These are phyloP conservation scores for Hapsidospora chrysogenum DNA, from an alignment of 495 filamentous ascomycete species.

Conservation along the genomic window DNA sequence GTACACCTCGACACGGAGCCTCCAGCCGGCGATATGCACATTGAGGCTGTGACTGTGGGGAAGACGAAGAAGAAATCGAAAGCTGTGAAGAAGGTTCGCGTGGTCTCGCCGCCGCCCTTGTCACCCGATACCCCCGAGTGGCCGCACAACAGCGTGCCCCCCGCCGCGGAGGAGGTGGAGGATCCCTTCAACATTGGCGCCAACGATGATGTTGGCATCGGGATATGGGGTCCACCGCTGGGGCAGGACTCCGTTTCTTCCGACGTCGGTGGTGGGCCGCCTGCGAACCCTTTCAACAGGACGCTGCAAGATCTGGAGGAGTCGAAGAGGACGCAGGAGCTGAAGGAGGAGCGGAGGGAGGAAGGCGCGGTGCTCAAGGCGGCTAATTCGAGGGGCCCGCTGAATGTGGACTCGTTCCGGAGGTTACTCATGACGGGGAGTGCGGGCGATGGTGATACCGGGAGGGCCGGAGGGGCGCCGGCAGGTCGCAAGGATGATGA, in stretches of 20 bases:
- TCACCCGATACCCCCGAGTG: conserved; percentile 22
- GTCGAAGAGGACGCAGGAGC: not conserved
- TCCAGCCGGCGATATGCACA: too few relatives aligned
- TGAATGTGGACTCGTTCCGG: conserved; percentile 48
- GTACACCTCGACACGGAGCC: too few relatives aligned
- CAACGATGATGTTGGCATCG: conserved; percentile 9
- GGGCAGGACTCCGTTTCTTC: too few relatives aligned
- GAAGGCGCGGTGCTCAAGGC: conserved; percentile 4
- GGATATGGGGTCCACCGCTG: too few relatives aligned
- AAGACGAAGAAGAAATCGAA: conserved; percentile 25
- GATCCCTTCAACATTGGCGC: conserved; percentile 10
- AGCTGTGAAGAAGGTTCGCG: conserved; percentile 35
- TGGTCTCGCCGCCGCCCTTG: conserved; percentile 37
- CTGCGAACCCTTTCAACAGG: conserved; percentile 34
- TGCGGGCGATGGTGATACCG: too few relatives aligned
- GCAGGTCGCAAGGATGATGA: too few relatives aligned
- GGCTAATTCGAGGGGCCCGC: conserved; percentile 17
- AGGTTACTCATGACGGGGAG: conserved; percentile 43
- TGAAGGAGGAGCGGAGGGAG: conserved; percentile 2
- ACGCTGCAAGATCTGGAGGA: conserved; percentile 27
- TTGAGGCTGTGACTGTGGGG: too few relatives aligned
- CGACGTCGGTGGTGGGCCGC: too few relatives aligned
- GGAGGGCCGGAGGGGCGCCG: too few relatives aligned
- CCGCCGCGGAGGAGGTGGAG: conserved; percentile 8
- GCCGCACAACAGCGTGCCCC: conserved; percentile 9